phyloP scores from a whole-genome alignment of 2,329 filamentous ascomycete species.

The Fusarium anthophilum region DNA sequence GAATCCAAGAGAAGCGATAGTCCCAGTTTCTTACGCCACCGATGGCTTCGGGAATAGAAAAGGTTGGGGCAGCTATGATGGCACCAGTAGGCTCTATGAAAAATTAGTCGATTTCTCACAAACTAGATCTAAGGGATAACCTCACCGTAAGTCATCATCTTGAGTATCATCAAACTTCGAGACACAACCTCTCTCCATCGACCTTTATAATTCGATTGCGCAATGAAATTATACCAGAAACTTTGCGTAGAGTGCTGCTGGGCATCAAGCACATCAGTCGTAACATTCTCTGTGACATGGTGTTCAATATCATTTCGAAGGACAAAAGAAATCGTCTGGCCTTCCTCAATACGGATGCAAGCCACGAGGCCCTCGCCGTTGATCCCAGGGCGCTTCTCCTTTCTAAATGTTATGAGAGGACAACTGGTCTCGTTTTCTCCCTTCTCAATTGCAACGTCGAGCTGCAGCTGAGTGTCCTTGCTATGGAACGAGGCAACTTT shows the following conservation, averaged over 20 bases:
- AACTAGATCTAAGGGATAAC: too few species aligned
- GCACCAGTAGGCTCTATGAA: constrained; percentile 75
- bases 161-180: constrained; percentile 77
- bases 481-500: constrained; percentile 72
- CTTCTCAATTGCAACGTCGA: constrained; percentile 73
- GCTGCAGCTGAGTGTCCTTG: constrained; percentile 66
- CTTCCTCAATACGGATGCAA: constrained; percentile 67
- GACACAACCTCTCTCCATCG: constrained; percentile 77
- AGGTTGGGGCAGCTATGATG: constrained; percentile 79
- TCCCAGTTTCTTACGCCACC: constrained; percentile 75
- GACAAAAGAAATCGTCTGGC: constrained; percentile 75
- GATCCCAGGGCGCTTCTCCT: constrained; percentile 61
- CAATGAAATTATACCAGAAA: constrained; percentile 80
- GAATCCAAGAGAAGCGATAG: constrained; percentile 81
- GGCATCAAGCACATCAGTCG: constrained; percentile 64
- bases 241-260: constrained; percentile 75
- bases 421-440: constrained; percentile 53
- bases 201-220: constrained; percentile 74
- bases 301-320: constrained; percentile 69
- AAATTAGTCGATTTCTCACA: background rate
- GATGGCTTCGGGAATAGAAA: constrained; percentile 79
- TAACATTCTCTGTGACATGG: constrained; percentile 67
- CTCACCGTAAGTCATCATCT: constrained; percentile 73
- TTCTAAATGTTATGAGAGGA: constrained; percentile 65
- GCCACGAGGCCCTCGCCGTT: constrained; percentile 71